Evolutionary conservation across 495 filamentous ascomycete genomes (phyloP).

Genomic region (Neurospora hispaniola): DNA sequence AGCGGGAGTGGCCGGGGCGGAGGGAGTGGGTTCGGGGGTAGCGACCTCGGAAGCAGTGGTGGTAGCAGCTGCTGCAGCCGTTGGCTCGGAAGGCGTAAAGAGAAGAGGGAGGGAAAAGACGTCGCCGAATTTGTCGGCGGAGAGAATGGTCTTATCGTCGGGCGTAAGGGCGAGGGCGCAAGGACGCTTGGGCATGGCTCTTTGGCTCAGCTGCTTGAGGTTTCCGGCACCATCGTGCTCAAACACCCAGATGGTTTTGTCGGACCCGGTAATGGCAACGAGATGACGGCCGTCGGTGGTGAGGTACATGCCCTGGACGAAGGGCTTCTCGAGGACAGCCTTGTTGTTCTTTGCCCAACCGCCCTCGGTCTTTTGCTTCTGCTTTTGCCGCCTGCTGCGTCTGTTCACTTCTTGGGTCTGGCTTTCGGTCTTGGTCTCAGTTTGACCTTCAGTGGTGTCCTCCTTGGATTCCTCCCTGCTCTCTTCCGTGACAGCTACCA

Average conservation of each 20-base stretch:
- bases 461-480: neutral
- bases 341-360: conserved; percentile 2
- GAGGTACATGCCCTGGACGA: conserved; percentile 46
- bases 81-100: conserved; percentile 17
- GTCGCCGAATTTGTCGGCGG: conserved; percentile 91
- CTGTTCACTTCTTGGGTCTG: conserved; percentile 2
- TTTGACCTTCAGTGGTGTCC: neutral
- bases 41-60: conserved; percentile 3
- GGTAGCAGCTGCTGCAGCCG: neutral
- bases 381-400: conserved; percentile 3
- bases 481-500: neutral
- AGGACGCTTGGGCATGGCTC: conserved; percentile 81
- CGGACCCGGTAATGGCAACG: conserved; percentile 71
- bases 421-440: neutral
- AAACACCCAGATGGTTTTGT: conserved; percentile 84
- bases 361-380: conserved; percentile 1
- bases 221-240: conserved; percentile 47
- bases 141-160: conserved; percentile 60
- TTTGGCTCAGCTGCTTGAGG: conserved; percentile 58
- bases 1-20: conserved; percentile 14
- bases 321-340: conserved; percentile 12
- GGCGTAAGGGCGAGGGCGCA: conserved; percentile 59
- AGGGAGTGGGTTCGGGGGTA: neutral
- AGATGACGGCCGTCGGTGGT: conserved; percentile 54
- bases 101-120: conserved; percentile 82